Evolutionary conservation across 2,329 filamentous ascomycete genomes (phyloP).

Genomic region (Pestalotiopsis sp.): DNA sequence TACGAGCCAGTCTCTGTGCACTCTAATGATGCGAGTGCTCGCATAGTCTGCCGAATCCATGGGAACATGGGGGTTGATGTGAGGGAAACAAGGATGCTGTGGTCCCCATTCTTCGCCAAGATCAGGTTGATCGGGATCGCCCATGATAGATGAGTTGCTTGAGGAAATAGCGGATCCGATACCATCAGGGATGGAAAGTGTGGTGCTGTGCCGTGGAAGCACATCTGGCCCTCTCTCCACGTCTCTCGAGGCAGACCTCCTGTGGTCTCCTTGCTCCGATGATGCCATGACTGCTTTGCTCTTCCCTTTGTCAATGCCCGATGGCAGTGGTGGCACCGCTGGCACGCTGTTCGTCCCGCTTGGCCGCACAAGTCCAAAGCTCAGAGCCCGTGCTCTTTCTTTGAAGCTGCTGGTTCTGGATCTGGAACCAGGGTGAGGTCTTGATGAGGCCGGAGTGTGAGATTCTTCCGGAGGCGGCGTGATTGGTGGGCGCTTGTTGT

Average conservation of each 20-base stretch:
- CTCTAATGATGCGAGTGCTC: slow-evolving; percentile 85
- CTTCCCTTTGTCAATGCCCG: slow-evolving; percentile 52
- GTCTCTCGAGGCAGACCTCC: slow-evolving; percentile 49
- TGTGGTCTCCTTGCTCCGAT: slow-evolving; percentile 34
- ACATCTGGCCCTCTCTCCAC: slow-evolving; percentile 57
- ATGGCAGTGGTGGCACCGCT: not conserved
- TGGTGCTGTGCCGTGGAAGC: slow-evolving; percentile 47
- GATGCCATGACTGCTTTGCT: slow-evolving; percentile 49
- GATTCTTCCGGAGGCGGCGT: slow-evolving; percentile 25
- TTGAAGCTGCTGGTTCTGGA: slow-evolving; percentile 24
- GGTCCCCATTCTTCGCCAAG: slow-evolving; percentile 87
- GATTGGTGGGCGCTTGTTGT: slow-evolving; percentile 45
- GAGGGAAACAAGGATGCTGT: slow-evolving; percentile 90
- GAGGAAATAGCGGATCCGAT: slow-evolving; percentile 60
- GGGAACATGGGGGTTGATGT: slow-evolving; percentile 89
- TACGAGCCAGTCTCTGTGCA: slow-evolving; percentile 89
- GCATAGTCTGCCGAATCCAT: slow-evolving; percentile 72
- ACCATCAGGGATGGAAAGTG: slow-evolving; percentile 50
- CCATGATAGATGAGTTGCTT: slow-evolving; percentile 63
- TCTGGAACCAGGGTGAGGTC: slow-evolving; percentile 21
- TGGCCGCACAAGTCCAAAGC: slow-evolving; percentile 31
- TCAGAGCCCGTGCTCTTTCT: slow-evolving; percentile 29
- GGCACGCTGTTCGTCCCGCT: slow-evolving; percentile 21
- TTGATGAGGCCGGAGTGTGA: slow-evolving; percentile 26
- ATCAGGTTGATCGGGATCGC: slow-evolving; percentile 63